Conservation (phyloP, 1,284 basidiomycete species). For the Cryptococcus hybrid region DNA sequence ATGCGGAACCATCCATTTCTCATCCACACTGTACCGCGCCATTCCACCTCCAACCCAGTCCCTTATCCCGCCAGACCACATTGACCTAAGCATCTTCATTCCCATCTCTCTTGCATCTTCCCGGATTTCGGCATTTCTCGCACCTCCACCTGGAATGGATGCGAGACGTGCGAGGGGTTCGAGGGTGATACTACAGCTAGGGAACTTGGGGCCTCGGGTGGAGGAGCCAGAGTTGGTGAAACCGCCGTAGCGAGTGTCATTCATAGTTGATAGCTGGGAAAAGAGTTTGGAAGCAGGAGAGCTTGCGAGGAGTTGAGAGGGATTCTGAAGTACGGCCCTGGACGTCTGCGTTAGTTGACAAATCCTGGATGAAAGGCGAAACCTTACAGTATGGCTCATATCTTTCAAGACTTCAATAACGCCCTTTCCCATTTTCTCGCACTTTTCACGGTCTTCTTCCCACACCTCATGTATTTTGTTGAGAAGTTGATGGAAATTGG, state of each 20-base stretch:
- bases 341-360: background rate
- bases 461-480: constrained; percentile 34
- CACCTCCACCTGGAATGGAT: constrained; percentile 7
- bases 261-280: constrained; percentile 18
- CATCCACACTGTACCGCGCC: constrained; percentile 54
- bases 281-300: constrained; percentile 24
- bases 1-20: constrained; percentile 54
- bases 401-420: constrained; percentile 32
- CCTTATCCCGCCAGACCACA: constrained; percentile 54
- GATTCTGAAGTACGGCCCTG: background rate
- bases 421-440: constrained; percentile 24
- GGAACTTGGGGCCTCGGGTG: constrained; percentile 50
- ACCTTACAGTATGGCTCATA: constrained; percentile 12
- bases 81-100: constrained; percentile 37
- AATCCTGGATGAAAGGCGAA: background rate
- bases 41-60: constrained; percentile 54
- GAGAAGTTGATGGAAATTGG: constrained; percentile 31
- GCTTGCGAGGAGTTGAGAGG: constrained; percentile 12
- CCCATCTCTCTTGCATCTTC: constrained; percentile 30
- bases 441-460: constrained; percentile 31
- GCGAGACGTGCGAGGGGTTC: constrained; percentile 33
- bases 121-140: constrained; percentile 30
- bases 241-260: constrained; percentile 49
- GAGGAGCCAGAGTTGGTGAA: constrained; percentile 42
- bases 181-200: constrained; percentile 32